Base-by-base conservation (phyloP, 345 rosid genomes). In the Aquilaria malaccensis region DNA sequence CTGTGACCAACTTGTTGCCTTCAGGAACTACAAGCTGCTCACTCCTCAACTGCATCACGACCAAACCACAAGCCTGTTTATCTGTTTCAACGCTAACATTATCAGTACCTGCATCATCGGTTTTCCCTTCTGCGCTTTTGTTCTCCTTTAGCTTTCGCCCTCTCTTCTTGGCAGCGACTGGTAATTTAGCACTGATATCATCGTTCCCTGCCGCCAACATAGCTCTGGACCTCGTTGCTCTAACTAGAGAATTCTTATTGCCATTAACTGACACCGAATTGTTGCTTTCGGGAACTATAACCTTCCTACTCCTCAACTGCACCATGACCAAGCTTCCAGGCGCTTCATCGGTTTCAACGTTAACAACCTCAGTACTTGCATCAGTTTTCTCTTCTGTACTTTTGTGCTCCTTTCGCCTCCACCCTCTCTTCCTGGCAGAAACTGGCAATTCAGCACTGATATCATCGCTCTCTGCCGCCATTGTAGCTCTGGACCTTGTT, bases 401-500 rank as follows among this genome's bases (percentile, higher is more conserved):
- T 45, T 46, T n/a, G 7, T 10, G 30, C 64, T 66, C 57, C 55
- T 48, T 60, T 0, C 45, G 58, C 50, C 75, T 47, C 60, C 68
- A 55, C 32, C 64, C 63, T 66, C 77, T 64, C 73, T 70, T 75
- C 71, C 51, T 70, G 64, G 72, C 66, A 60, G n/a, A 31, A 50
- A 55, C 6, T 52, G 70, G 61, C 10, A 62, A 55, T 10, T 53
- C 22, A 13, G 9, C 62, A 43, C 2, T 45, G 13, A 50, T 22
- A 9, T 14, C 52, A 50, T 14, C 62, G 22, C 54, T 49, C 30
- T 62, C 63, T 11, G 30, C 66, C 2, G 48, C 51, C 45, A 65
- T 66, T 13, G 48, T 32, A 48, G 33, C 64, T 62, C 63, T 55
- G 11, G 50, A 57, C 32, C 70, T 61, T 33, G 54, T 55, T 9